Evolutionary conservation across 1,284 basidiomycete species (phyloP).

Genomic region (Polyporus tsugae): DNA sequence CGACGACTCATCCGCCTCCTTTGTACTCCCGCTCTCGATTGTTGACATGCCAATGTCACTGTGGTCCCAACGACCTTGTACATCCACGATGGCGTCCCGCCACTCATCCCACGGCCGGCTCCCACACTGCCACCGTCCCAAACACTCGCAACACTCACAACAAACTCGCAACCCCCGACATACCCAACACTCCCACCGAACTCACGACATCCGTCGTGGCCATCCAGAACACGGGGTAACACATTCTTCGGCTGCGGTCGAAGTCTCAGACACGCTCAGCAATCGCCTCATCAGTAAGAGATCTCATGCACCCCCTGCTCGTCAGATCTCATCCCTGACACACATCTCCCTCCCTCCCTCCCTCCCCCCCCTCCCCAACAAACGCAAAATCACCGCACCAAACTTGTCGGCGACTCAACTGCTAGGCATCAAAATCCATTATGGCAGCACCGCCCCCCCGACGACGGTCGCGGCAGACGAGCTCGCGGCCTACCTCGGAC

Average conservation of each 20-base stretch:
- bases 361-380: background rate
- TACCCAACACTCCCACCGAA: background rate
- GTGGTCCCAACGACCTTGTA: background rate
- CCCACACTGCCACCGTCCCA: background rate
- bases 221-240: conserved; percentile 69
- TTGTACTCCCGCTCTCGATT: background rate
- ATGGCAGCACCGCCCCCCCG: conserved; percentile 35
- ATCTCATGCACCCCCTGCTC: background rate
- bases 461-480: conserved; percentile 13
- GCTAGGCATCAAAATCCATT: conserved; percentile 32
- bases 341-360: conserved; percentile 25
- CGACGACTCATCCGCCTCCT: background rate
- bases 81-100: background rate
- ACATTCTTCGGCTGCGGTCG: conserved; percentile 45
- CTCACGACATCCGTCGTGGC: background rate
- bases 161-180: background rate
- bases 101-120: background rate
- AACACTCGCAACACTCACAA: background rate
- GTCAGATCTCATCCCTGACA: conserved; percentile 13
- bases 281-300: conserved; percentile 66
- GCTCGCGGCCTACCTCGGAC: conserved; percentile 13
- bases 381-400: background rate
- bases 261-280: conserved; percentile 61
- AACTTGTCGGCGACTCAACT: conserved; percentile 13
- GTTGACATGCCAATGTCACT: background rate